Evolutionary conservation across 139 green algal species (phyloP), one percentile per base, ranked within the genome.

Genomic region (Chlorella sp.): DNA sequence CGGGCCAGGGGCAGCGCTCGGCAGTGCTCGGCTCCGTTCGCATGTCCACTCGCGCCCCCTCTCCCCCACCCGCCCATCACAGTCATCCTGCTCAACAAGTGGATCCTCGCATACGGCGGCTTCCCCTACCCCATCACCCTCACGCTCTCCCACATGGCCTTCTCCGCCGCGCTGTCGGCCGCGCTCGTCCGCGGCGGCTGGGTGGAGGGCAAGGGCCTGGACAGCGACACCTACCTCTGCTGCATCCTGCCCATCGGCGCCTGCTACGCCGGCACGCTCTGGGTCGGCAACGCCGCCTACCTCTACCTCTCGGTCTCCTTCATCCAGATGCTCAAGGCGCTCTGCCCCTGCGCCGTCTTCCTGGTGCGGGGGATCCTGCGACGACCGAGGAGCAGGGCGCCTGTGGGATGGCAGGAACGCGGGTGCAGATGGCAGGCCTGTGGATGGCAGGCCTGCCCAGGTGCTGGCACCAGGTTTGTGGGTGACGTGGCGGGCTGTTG

Each of bases 11-110:
- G n/a, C n/a, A n/a, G n/a, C n/a, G n/a, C n/a, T n/a, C n/a, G n/a
- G n/a, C n/a, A n/a, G n/a, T n/a, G n/a, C n/a, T n/a, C n/a, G n/a
- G n/a, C n/a, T n/a, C n/a, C n/a, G n/a, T n/a, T n/a, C n/a, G n/a
- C n/a, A n/a, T n/a, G n/a, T n/a, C n/a, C n/a, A n/a, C n/a, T n/a
- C n/a, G n/a, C n/a, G n/a, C n/a, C n/a, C n/a, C n/a, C n/a, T n/a
- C n/a, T n/a, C n/a, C n/a, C n/a, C n/a, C n/a, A n/a, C n/a, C n/a
- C n/a, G n/a, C n/a, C n/a, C n/a, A n/a, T 43, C 6, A 35, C 74
- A 8, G 91, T 98, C 68, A 98, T 98, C 64, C 76, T 98, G 31
- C 98, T 94, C 87, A 98, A 98, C 85, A 98, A 98, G 65, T 98
- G 88, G 83, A 73, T 98, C 1, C 85, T 98, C 2, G 87, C 90